Evolutionary conservation across 129 eudicot genomes (phyloP), one percentile per base, ranked within the genome.

Genomic region (Tanacetum coccineum): DNA sequence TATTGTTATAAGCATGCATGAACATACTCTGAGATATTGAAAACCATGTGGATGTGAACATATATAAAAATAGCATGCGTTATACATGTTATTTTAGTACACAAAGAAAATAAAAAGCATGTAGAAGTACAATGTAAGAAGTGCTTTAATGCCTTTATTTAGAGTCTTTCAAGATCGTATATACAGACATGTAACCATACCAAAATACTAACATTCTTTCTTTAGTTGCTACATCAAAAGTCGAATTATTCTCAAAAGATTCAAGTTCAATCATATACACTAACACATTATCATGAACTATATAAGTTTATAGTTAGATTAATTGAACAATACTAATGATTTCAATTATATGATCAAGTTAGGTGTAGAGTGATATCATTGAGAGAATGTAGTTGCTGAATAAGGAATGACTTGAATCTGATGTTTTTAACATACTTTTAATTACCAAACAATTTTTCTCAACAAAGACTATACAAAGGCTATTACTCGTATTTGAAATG

Each of bases 341-440:
- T 19, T 19, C 28, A 19, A 53, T 53, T 42, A 6, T 64, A 67
- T 36, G 53, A 46, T 20, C 69, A 46, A 15, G 18, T 56, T 69
- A 14, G 65, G 74, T 69, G 44, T 22, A 13, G 18, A 68, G 56
- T 55, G 64, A 39, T 39, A 39, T 39, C 30, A 14, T 59, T 20
- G 59, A 69, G 15, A 56, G 56, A 56, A 69, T 69, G 74, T 57
- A 42, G 74, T 69, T 39, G 74, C 45, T 56, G 22, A 55, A 56
- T 53, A 25, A 17, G 59, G 59, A 53, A 1, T 13, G 42, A 36
- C 59, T 17, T 53, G 21, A 18, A 53, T 17, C 58, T 52, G 26
- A 11, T 52, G 10, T 17, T 52, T 51, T 17, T 52, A 52, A 52
- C 20, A 2, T 15, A 53, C 21, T 53, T n/a, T n/a, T 22, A 22